phyloP scores from a whole-genome alignment of 2,329 filamentous ascomycete genomes.

The Metarhizium album region DNA sequence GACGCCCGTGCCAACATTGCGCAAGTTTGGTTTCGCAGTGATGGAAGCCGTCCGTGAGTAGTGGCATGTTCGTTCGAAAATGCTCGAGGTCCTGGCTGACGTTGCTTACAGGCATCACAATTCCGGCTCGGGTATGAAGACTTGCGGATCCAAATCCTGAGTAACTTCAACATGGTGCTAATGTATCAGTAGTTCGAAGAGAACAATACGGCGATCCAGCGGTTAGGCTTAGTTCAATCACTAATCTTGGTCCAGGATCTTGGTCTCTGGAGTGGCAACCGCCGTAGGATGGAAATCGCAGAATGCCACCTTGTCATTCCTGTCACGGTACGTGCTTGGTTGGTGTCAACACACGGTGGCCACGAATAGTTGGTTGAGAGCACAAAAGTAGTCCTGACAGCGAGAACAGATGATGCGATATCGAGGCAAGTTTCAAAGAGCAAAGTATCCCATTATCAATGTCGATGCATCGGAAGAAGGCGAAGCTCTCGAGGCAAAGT shows the following conservation, averaged over 20 bases:
- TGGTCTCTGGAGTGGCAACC: conserved; percentile 43
- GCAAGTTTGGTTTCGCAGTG: conserved; percentile 48
- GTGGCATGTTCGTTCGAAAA: background rate
- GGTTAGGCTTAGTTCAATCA: conserved; percentile 38
- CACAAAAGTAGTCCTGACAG: conserved; percentile 9
- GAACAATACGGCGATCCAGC: conserved; percentile 34
- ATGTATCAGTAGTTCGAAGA: conserved; percentile 32
- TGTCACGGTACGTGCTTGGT: conserved; percentile 26
- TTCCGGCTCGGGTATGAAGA: conserved; percentile 20
- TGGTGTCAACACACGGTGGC: too few species aligned
- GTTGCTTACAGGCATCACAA: conserved; percentile 15
- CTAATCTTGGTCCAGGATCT: conserved; percentile 38
- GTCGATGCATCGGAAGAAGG: conserved; percentile 45
- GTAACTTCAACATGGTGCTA: background rate
- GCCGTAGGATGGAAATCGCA: conserved; percentile 45
- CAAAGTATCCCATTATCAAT: conserved; percentile 39
- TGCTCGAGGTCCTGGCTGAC: background rate
- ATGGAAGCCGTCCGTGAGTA: conserved; percentile 39
- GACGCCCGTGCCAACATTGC: conserved; percentile 45
- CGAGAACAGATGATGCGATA: conserved; percentile 38
- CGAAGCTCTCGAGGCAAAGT: conserved; percentile 49
- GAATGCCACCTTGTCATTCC: conserved; percentile 38
- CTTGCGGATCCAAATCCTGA: background rate
- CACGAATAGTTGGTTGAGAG: background rate
- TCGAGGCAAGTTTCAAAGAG: conserved; percentile 47